These are phyloP conservation scores for Candida xiaguanensis DNA, from an alignment of 805 yeast genomes.

Conservation along the genomic window DNA sequence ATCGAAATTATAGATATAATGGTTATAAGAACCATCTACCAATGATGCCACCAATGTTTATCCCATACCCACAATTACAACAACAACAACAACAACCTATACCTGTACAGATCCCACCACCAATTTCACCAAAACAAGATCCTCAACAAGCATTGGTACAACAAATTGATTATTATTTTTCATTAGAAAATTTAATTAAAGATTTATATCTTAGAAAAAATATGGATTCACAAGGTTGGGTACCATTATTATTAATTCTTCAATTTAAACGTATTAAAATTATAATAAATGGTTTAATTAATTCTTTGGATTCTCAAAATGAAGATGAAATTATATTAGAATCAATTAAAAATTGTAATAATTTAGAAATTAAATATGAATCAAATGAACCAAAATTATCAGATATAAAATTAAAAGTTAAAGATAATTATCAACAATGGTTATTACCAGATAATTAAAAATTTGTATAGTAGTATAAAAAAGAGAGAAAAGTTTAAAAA, in stretches of 20 bases:
- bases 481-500: neutral
- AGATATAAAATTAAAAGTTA: slow-evolving; percentile 59
- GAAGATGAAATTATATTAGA: slow-evolving; percentile 41
- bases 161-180: slow-evolving; percentile 89
- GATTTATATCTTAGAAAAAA: slow-evolving; percentile 79
- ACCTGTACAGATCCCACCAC: slow-evolving; percentile 37
- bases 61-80: slow-evolving; percentile 10
- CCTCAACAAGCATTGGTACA: slow-evolving; percentile 42
- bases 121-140: slow-evolving; percentile 45
- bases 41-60: slow-evolving; percentile 6
- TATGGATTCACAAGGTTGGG: slow-evolving; percentile 75
- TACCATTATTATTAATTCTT: slow-evolving; percentile 59
- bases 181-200: slow-evolving; percentile 79
- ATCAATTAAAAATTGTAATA: slow-evolving; percentile 51
- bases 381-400: slow-evolving; percentile 34
- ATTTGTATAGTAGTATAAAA: neutral
- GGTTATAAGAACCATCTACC: slow-evolving; percentile 10
- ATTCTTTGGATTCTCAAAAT: slow-evolving; percentile 22
- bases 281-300: slow-evolving; percentile 38
- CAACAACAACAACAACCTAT: slow-evolving; percentile 10
- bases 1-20: slow-evolving; percentile 3
- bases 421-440: slow-evolving; percentile 61
- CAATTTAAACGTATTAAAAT: slow-evolving; percentile 73
- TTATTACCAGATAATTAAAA: slow-evolving; percentile 34
- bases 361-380: slow-evolving; percentile 44